A percentile compares a stretch with the other conserved stretches of the same genome.
Conservation (phyloP, 768 basidiomycete genomes). For the Xerocomellus intermedius region DNA sequence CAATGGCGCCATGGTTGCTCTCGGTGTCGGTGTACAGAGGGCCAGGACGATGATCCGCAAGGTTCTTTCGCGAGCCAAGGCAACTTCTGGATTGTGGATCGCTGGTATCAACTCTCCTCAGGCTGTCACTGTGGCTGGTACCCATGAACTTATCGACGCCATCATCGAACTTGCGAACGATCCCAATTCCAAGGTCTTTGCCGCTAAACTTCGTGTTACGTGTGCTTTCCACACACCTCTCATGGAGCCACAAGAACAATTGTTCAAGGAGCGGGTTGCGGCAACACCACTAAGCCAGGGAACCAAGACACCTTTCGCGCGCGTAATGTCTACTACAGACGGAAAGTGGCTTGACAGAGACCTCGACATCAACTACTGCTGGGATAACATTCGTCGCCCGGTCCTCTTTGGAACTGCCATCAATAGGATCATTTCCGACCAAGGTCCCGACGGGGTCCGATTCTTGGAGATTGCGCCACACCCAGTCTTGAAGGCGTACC, state of each 20-base stretch:
- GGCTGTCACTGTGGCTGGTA: conserved; percentile 36
- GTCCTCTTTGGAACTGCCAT: conserved; percentile 36
- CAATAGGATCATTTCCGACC: conserved; percentile 30
- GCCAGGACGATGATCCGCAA: conserved; percentile 35
- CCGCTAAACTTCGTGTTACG: conserved; percentile 30
- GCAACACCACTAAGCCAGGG: conserved; percentile 19
- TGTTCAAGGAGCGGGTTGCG: conserved; percentile 28
- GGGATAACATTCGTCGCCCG: conserved; percentile 37
- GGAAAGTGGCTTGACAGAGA: conserved; percentile 33
- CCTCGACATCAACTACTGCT: conserved; percentile 31
- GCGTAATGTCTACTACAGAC: conserved; percentile 38
- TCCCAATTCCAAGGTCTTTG: conserved; percentile 27
- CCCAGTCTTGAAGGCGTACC: conserved; percentile 34
- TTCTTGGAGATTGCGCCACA: conserved; percentile 36
- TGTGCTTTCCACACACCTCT: conserved; percentile 37
- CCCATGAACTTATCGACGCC: conserved; percentile 31
- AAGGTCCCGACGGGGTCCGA: conserved; percentile 26
- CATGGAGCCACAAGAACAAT: conserved; percentile 33
- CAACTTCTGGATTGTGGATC: conserved; percentile 31
- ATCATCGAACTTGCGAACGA: conserved; percentile 27
- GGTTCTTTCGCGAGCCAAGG: conserved; percentile 28
- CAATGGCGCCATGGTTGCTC: conserved; percentile 37
- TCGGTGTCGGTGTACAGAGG: conserved; percentile 33
- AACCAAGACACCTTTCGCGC: conserved; percentile 19
- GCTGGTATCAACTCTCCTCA: conserved; percentile 38